These are phyloP conservation scores for Chlorella variabilis DNA, from an alignment of 163 green algal genomes.

Conservation along the genomic window DNA sequence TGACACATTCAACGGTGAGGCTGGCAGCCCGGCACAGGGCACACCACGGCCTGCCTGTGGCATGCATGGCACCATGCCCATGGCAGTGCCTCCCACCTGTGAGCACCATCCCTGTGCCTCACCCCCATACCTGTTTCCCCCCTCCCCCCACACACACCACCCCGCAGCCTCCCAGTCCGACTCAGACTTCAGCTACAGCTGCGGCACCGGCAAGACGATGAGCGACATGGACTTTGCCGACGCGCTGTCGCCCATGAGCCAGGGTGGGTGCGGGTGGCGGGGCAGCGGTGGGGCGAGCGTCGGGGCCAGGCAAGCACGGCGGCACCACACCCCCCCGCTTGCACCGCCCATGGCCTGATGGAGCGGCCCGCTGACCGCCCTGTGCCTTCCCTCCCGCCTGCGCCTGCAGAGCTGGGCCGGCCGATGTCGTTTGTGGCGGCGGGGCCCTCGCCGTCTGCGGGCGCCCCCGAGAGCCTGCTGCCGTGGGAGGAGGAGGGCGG, in stretches of 20 bases:
- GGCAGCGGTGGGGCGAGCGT: background rate
- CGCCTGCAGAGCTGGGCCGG: background rate
- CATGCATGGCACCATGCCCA: background rate
- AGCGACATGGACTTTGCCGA: constrained; percentile 54
- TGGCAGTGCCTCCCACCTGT: background rate
- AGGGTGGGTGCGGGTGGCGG: background rate
- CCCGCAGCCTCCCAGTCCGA: no score
- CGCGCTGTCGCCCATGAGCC: constrained; percentile 21
- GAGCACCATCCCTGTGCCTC: no score
- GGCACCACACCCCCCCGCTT: no score
- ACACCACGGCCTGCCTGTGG: background rate
- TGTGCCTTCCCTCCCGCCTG: background rate
- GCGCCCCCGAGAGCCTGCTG: constrained; percentile 15
- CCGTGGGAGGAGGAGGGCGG: background rate
- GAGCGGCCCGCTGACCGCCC: no score
- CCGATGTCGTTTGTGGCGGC: background rate
- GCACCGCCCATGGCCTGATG: no score
- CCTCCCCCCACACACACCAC: constrained; percentile 18
- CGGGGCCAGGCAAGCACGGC: no score
- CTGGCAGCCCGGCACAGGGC: background rate
- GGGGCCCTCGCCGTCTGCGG: background rate
- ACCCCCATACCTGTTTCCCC: background rate
- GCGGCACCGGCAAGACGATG: constrained; percentile 4
- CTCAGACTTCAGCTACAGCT: no score
- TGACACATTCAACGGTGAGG: background rate